Conservation (phyloP, 352 stramenopile genomes). For the Phytophthora niederhauseri region DNA sequence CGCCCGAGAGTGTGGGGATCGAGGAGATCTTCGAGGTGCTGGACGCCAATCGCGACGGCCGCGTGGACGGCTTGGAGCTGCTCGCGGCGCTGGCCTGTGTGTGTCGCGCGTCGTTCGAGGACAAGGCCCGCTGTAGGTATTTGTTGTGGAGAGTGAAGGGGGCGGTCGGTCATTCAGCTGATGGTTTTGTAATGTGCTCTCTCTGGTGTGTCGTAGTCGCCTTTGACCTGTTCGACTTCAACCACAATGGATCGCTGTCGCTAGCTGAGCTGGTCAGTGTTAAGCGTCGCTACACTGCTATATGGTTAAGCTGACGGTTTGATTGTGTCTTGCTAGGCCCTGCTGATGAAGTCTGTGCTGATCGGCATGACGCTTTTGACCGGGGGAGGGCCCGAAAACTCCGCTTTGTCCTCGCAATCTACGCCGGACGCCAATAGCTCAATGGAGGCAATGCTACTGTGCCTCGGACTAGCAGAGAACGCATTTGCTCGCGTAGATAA, state of each 20-base stretch:
- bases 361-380: conserved; percentile 73
- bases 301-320: background rate
- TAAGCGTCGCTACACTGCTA: background rate
- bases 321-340: conserved; percentile 36
- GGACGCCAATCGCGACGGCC: conserved; percentile 72
- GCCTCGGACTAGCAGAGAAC: conserved; percentile 54
- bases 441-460: conserved; percentile 49
- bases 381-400: conserved; percentile 29
- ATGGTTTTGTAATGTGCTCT: background rate
- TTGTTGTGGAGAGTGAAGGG: conserved; percentile 18
- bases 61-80: conserved; percentile 84
- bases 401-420: background rate
- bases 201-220: conserved; percentile 16
- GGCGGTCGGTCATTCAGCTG: conserved; percentile 23
- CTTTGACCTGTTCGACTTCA: conserved; percentile 77
- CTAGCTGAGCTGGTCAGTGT: conserved; percentile 63
- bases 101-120: conserved; percentile 76
- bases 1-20: conserved; percentile 57
- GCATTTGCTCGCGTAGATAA: conserved; percentile 66
- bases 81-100: conserved; percentile 73
- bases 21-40: conserved; percentile 80
- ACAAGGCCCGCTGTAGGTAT: conserved; percentile 74
- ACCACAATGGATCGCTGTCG: conserved; percentile 76
- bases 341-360: conserved; percentile 85
- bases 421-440: conserved; percentile 12